Evolutionary conservation across 176 grass and related monocot genomes (phyloP).

Genomic region (Oryza brachyantha): DNA sequence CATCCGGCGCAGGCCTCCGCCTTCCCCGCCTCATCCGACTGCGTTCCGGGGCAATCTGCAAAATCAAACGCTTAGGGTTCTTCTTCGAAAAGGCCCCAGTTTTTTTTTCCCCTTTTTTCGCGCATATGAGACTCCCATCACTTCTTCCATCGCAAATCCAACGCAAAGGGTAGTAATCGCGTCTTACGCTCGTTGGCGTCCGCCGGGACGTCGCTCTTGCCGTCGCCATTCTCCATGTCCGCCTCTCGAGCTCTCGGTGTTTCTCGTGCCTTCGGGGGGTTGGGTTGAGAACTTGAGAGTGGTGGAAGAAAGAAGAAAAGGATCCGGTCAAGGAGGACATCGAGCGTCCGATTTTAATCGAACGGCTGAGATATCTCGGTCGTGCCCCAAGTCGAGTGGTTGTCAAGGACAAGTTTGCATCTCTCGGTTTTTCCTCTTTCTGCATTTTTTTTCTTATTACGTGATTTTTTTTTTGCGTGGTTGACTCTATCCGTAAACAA

Average conservation of each 20-base stretch:
- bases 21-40: slow-evolving; percentile 87
- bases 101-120: neutral
- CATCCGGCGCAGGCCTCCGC: slow-evolving; percentile 76
- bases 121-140: neutral
- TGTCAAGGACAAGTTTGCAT: neutral
- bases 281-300: neutral
- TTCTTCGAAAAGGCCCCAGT: too few species aligned
- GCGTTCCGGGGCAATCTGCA: slow-evolving; percentile 81
- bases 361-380: neutral
- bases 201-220: slow-evolving; percentile 60
- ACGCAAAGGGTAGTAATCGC: neutral
- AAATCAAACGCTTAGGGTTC: slow-evolving; percentile 1
- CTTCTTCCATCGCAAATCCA: neutral
- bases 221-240: slow-evolving; percentile 35
- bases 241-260: neutral
- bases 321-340: neutral
- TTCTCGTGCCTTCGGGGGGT: neutral
- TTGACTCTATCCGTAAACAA: neutral
- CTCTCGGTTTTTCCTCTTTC: neutral
- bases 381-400: neutral
- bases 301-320: neutral
- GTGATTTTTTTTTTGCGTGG: neutral
- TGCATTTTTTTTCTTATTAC: too few species aligned
- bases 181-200: slow-evolving; percentile 82
- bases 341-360: neutral